phyloP scores from a whole-genome alignment of 176 grass and related monocot genomes.

The Hordeum vulgare region MorexV3_pseudomolecules_assembly NC_058518.1:438540373-438540872 shows the following conservation, averaged over 20 bases:
- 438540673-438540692: too few species aligned
- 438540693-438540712: too few species aligned
- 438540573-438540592: conserved; percentile 72
- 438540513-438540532: conserved; percentile 76
- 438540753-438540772: too few species aligned
- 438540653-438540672: too few species aligned
- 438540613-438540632: neutral
- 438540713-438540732: too few species aligned
- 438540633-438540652: too few species aligned
- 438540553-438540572: conserved; percentile 45
- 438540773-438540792: too few species aligned
- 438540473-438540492: neutral
- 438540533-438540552: conserved; percentile 60
- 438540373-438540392: conserved; percentile 45
- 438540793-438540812: too few species aligned
- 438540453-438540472: neutral
- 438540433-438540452: conserved; percentile 1
- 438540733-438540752: too few species aligned
- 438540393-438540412: conserved; percentile 42
- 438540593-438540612: conserved; percentile 32
- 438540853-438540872: too few species aligned
- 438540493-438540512: conserved; percentile 35
- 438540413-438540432: conserved; percentile 42
- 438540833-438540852: too few species aligned
- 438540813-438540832: too few species aligned